Base-by-base conservation (phyloP, 768 basidiomycete species). In the Mycena polygramma region DNA sequence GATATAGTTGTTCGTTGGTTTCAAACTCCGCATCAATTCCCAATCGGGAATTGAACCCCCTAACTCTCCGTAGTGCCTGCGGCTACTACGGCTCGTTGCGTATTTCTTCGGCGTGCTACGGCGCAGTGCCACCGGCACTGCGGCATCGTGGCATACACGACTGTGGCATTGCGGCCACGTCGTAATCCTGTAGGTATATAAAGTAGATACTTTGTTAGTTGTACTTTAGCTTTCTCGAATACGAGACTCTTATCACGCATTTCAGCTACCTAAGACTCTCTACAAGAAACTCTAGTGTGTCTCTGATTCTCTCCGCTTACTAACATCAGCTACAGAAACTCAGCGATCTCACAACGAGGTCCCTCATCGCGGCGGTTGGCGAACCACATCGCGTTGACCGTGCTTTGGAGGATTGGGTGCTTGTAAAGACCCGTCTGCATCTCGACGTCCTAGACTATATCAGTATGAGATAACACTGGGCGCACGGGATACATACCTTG, bases 361-460 rank as follows among this genome's bases (percentile, higher is more conserved):
- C 41, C n/a, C 62, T 54, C 8, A n/a, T 63, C 15, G 49, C 49
- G 13, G 62, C 49, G 14, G 37, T 63, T 22, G 41, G 41, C 49
- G 45, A 49, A 52, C 62, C 9, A 78, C 53, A 72, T 54, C 9
- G 49, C 62, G 57, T 78, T 75, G 69, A 77, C 48, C 53, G 52
- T 59, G 59, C 73, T 73, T 54, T 74, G 75, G 37, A 76, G 68
- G 37, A 77, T 52, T 37, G 65, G 72, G 24, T 24, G 46, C 46
- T 59, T 36, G 55, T 71, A 76, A 10, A 77, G 58, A 39, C 76
- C 76, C 17, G 48, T 67, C n/a, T 53, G 49, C 4, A 49, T 63
- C 10, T 35, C 43, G 55, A 49, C 17, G 41, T 70, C 41, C 62
- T 70, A 30, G 10, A 17, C 5, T 2, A 17, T 26, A 26, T 52